phyloP scores from a whole-genome alignment of 2,329 filamentous ascomycete genomes.

The Fusarium incarnatum region DNA sequence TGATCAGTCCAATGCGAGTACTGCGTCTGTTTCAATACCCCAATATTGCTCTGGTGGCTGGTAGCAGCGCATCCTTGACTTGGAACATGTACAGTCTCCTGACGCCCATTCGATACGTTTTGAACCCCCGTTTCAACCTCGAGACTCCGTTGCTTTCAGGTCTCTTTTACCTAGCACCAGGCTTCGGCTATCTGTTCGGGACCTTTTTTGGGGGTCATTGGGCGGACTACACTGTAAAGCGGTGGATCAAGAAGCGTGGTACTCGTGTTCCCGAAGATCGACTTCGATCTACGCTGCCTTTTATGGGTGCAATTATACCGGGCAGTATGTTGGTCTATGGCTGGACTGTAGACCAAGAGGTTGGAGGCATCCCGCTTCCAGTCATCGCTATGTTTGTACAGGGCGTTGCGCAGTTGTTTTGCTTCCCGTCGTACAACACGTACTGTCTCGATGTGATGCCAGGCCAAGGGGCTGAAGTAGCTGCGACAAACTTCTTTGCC shows the following conservation, averaged over 20 bases:
- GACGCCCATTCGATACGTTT: constrained; percentile 76
- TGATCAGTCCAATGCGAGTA: constrained; percentile 75
- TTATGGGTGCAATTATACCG: constrained; percentile 69
- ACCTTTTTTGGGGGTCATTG: constrained; percentile 79
- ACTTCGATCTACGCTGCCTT: constrained; percentile 68
- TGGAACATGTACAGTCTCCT: constrained; percentile 77
- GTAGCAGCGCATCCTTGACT: constrained; percentile 72
- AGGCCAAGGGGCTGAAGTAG: constrained; percentile 75
- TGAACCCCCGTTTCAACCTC: constrained; percentile 79
- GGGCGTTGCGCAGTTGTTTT: constrained; percentile 79
- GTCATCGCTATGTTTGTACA: constrained; percentile 81
- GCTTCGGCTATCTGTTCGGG: constrained; percentile 75
- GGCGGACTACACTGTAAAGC: constrained; percentile 74
- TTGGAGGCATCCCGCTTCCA: constrained; percentile 68
- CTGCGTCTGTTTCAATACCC: constrained; percentile 74
- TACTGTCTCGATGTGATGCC: constrained; percentile 87
- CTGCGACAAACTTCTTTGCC: constrained; percentile 83
- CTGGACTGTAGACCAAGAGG: constrained; percentile 61
- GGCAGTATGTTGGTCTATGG: constrained; percentile 73
- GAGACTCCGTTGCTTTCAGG: constrained; percentile 74
- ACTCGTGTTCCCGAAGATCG: constrained; percentile 75
- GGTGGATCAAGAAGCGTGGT: constrained; percentile 70
- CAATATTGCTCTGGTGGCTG: constrained; percentile 70
- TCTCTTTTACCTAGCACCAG: constrained; percentile 80
- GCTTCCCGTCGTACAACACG: constrained; percentile 80